Evolutionary conservation across 441 rosid genomes (phyloP).

Genomic region (Codiaeum variegatum): DNA sequence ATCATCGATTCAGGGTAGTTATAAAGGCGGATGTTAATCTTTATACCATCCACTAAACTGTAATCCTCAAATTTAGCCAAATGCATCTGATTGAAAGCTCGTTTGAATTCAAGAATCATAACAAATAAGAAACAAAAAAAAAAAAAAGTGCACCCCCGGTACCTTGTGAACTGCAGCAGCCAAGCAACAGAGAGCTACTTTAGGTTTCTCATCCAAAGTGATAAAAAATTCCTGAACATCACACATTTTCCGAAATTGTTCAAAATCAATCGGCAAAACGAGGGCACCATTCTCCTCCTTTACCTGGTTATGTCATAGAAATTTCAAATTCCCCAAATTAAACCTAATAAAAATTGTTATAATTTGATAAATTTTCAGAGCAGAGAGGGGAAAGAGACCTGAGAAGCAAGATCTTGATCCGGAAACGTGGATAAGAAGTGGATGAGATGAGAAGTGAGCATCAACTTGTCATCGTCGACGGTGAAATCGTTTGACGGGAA

Average conservation of each 20-base stretch:
- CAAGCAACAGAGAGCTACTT: slow-evolving; percentile 71
- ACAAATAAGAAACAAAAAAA: slow-evolving; percentile 2
- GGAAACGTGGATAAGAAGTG: slow-evolving; percentile 60
- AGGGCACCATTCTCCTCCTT: slow-evolving; percentile 51
- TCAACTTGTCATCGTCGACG: slow-evolving; percentile 49
- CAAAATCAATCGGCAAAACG: slow-evolving; percentile 65
- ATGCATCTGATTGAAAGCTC: slow-evolving; percentile 41
- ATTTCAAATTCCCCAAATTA: background rate
- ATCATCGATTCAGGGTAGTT: slow-evolving; percentile 78
- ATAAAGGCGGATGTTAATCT: slow-evolving; percentile 69
- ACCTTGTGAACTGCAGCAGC: slow-evolving; percentile 92
- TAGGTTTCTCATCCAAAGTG: slow-evolving; percentile 66
- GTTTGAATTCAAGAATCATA: background rate
- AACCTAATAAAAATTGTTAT: background rate
- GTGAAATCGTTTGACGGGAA: slow-evolving; percentile 54
- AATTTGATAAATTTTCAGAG: background rate
- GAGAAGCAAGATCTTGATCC: slow-evolving; percentile 52
- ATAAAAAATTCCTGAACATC: slow-evolving; percentile 51
- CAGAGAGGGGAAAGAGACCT: slow-evolving; percentile 38
- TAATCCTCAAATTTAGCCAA: slow-evolving; percentile 35
- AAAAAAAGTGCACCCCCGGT: background rate
- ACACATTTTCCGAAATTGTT: slow-evolving; percentile 60
- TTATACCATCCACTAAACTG: slow-evolving; percentile 45
- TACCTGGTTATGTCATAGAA: slow-evolving; percentile 44
- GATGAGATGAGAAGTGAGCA: slow-evolving; percentile 55